phyloP scores from a whole-genome alignment of 2,329 filamentous ascomycete species.

The Aureobasidium sp. region DNA sequence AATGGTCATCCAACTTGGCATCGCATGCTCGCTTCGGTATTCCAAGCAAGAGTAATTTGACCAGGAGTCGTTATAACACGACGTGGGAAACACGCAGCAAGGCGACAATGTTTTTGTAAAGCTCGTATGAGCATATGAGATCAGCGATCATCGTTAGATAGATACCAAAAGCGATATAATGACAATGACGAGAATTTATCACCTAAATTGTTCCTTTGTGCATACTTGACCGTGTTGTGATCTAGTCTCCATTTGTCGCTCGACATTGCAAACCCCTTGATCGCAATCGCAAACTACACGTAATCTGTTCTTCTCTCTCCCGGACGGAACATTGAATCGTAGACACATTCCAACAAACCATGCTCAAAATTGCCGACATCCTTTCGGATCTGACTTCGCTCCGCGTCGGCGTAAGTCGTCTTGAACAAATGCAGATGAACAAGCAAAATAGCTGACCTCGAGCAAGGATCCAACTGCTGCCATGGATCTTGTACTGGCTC shows the following conservation, averaged over 20 bases:
- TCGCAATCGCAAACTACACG: neutral
- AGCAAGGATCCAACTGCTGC: conserved; percentile 63
- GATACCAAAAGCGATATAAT: neutral
- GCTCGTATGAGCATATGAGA: neutral
- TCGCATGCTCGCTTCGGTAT: neutral
- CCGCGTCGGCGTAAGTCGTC: conserved; percentile 62
- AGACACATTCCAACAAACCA: conserved; percentile 15
- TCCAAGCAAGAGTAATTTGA: neutral
- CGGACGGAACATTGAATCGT: too few species aligned
- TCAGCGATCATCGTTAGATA: neutral
- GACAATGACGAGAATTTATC: neutral
- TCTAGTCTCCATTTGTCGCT: neutral
- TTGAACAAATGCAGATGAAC: conserved; percentile 27
- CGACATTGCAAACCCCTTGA: neutral
- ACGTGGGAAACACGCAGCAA: neutral
- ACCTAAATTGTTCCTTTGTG: neutral
- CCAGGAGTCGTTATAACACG: neutral
- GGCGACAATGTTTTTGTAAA: neutral
- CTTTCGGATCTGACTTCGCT: conserved; percentile 80
- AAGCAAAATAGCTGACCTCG: neutral
- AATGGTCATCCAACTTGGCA: neutral
- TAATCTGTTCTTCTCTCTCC: too few species aligned
- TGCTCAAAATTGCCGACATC: conserved; percentile 70
- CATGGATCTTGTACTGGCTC: conserved; percentile 54
- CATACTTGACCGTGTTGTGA: neutral